Conservation (phyloP, 1,139 yeast genomes). For the Yamadazyma songkhlaensis region DNA sequence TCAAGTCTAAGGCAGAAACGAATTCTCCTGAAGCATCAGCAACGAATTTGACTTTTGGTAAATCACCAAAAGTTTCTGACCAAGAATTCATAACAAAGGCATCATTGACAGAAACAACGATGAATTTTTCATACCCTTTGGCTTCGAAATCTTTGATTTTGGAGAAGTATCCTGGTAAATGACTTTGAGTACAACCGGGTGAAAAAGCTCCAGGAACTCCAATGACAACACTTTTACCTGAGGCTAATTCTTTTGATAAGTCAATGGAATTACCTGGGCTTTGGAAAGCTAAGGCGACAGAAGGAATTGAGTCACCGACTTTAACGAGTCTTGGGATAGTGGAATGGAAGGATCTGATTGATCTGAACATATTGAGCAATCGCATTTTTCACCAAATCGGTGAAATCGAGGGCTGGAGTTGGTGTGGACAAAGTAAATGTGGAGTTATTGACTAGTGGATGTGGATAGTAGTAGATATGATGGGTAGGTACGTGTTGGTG, state of each 20-base stretch:
- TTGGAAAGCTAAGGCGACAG: conserved; percentile 52
- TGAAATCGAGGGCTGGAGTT: too few species aligned
- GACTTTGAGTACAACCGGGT: conserved; percentile 77
- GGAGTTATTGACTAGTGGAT: too few species aligned
- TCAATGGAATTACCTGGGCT: conserved; percentile 68
- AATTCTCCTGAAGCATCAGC: conserved; percentile 80
- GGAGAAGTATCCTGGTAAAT: conserved; percentile 74
- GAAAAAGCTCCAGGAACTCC: conserved; percentile 94
- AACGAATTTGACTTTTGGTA: conserved; percentile 47
- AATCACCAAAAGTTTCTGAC: conserved; percentile 49
- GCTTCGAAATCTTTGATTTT: conserved; percentile 49
- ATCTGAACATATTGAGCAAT: neutral
- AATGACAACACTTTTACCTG: conserved; percentile 59
- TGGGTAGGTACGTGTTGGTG: too few species aligned
- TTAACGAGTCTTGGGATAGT: conserved; percentile 7
- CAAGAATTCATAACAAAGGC: conserved; percentile 75
- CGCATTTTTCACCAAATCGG: too few species aligned
- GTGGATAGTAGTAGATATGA: too few species aligned
- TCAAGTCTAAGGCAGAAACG: conserved; percentile 58
- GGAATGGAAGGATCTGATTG: conserved; percentile 1
- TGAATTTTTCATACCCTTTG: conserved; percentile 62
- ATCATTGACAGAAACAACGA: conserved; percentile 79
- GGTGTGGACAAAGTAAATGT: too few species aligned
- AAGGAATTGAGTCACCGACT: conserved; percentile 60
- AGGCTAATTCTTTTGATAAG: conserved; percentile 52